Conservation (phyloP, 2,329 filamentous ascomycete species). For the Talaromyces sp. region DNA sequence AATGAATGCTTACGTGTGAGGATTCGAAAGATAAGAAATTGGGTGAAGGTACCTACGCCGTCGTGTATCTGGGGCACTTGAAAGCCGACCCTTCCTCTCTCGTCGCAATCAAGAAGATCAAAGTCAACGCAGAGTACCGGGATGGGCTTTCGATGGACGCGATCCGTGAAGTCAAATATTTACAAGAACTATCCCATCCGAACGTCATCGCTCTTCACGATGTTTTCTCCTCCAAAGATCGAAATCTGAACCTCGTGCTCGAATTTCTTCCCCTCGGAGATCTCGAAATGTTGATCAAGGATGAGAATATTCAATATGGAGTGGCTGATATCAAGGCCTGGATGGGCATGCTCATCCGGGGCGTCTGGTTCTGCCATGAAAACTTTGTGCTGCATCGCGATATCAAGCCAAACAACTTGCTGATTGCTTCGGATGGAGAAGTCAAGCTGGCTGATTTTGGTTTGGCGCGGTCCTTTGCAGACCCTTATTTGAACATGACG, state of each 20-base stretch:
- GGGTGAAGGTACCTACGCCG: conserved; percentile 93
- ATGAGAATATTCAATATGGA: conserved; percentile 75
- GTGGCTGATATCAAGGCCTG: conserved; percentile 91
- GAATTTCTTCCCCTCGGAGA: conserved; percentile 93
- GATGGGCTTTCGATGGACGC: conserved; percentile 93
- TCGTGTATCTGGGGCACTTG: conserved; percentile 85
- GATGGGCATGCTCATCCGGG: conserved; percentile 95
- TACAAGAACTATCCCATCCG: conserved; percentile 88
- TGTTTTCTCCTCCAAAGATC: conserved; percentile 92
- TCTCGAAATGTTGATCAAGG: conserved; percentile 88
- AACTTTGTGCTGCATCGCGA: conserved; percentile 92
- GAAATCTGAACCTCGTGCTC: conserved; percentile 92
- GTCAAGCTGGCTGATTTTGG: conserved; percentile 98
- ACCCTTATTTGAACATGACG: conserved; percentile 85
- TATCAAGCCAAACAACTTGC: conserved; percentile 97
- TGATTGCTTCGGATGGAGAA: conserved; percentile 87
- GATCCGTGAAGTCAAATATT: conserved; percentile 89
- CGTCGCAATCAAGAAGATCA: conserved; percentile 63
- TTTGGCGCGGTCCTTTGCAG: conserved; percentile 80
- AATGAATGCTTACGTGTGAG: background rate
- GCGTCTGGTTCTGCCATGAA: conserved; percentile 94
- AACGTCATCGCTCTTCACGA: conserved; percentile 92
- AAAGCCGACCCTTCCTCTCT: conserved; percentile 63
- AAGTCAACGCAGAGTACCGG: conserved; percentile 57
- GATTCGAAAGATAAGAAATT: conserved; percentile 68